Base-by-base conservation (phyloP, 2,329 filamentous ascomycete genomes). In the Colletotrichum neosansevieriae region DNA sequence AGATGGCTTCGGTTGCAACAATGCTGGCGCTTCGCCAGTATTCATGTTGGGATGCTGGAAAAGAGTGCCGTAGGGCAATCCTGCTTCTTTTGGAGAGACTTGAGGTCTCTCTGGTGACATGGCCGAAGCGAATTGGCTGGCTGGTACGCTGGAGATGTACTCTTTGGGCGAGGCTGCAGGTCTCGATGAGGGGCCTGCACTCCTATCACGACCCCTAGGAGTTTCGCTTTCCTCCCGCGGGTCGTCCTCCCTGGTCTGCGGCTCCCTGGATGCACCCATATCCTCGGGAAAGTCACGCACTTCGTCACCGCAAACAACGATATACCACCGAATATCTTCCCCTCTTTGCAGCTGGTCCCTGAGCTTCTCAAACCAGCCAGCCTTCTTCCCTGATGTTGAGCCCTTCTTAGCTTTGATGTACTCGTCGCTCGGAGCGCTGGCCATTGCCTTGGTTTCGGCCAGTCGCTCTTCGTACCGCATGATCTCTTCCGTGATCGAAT, bases 241-340 rank as follows among this genome's bases (percentile, higher is more conserved):
- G 10, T 72, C 65, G 10, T 62, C 63, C 11, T 67, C 63, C 29
- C 38, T 63, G 11, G 60, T 9, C 40, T 61, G 42, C 17, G 45
- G 17, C 6, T 60, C 44, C 63, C 54, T 69, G 47, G 40, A 13
- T 29, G 63, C 57, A 54, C 15, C 21, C 50, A 63, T 50, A 32
- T 70, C 68, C 13, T 72, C 73, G 1, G 77, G 79, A 58, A 78
- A 79, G 44, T 82, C 81, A 12, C 90, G 85, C 74, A 85, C 85
- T 73, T 88, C 85, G 71, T 90, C 88, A 11, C 84, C 86, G 71
- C 88, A 90, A 15, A 89, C 86, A 9, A 91, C 87, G 1, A 91
- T 79, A 72, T 88, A 89, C 89, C 89, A 91, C 49, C 83, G 78
- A 32, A 90, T 85, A n/a, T 83, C 79, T 72, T 84, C 86, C 2